phyloP scores from a whole-genome alignment of 495 filamentous ascomycete genomes.

The Wilcoxina mikolae region DNA sequence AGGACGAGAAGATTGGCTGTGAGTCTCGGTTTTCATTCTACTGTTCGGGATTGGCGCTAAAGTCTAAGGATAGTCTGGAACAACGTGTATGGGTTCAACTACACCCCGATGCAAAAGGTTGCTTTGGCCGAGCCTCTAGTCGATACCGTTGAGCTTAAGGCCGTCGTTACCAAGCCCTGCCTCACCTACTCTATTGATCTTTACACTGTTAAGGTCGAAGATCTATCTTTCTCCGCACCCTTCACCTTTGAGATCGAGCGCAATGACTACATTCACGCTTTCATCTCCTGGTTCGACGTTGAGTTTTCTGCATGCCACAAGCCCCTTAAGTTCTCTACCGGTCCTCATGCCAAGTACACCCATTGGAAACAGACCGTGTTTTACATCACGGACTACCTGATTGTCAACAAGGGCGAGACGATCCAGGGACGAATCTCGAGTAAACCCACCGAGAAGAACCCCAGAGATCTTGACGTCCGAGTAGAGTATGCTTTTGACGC shows the following conservation, averaged over 20 bases:
- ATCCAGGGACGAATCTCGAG: constrained; percentile 59
- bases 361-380: constrained; percentile 95
- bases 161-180: constrained; percentile 64
- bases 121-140: constrained; percentile 76
- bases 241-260: constrained; percentile 41
- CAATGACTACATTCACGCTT: constrained; percentile 51
- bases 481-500: constrained; percentile 70
- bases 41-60: constrained; percentile 14
- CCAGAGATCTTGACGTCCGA: constrained; percentile 82
- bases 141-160: constrained; percentile 63
- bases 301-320: constrained; percentile 50
- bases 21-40: constrained; percentile 27
- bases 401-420: constrained; percentile 61
- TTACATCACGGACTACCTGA: constrained; percentile 71
- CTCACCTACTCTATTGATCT: constrained; percentile 66
- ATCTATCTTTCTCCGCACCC: constrained; percentile 59
- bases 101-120: constrained; percentile 69
- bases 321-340: constrained; percentile 58
- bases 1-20: constrained; percentile 59
- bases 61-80: constrained; percentile 82
- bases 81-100: constrained; percentile 97
- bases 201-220: constrained; percentile 55
- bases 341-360: constrained; percentile 79
- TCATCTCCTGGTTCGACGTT: constrained; percentile 68
- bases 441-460: constrained; percentile 85